Percentiles rank a stretch among this genome's conserved stretches.
Conservation (phyloP, 768 basidiomycete species). For the Calocybe gangraenosa region DNA sequence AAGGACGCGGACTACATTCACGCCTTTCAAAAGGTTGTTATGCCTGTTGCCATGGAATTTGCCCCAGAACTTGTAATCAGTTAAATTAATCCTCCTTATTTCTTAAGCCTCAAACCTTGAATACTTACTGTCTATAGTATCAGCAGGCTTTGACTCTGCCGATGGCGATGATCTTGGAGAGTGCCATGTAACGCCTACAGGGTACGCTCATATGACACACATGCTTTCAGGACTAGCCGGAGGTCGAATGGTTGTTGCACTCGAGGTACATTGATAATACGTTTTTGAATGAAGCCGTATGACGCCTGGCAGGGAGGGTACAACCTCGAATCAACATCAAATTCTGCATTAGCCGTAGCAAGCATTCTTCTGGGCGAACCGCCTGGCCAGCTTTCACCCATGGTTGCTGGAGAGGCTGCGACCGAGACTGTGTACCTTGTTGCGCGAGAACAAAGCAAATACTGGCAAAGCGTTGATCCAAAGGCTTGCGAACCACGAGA, state of each 20-base stretch:
- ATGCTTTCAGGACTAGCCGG: slow-evolving; percentile 88
- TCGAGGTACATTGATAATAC: slow-evolving; percentile 63
- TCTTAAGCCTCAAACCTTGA: background rate
- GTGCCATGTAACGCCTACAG: slow-evolving; percentile 86
- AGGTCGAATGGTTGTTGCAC: slow-evolving; percentile 86
- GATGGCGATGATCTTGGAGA: slow-evolving; percentile 88
- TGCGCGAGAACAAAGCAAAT: slow-evolving; percentile 80
- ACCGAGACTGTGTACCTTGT: slow-evolving; percentile 91
- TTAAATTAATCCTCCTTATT: slow-evolving; percentile 33
- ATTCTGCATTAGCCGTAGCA: slow-evolving; percentile 83
- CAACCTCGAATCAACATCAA: slow-evolving; percentile 84
- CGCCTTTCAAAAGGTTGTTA: slow-evolving; percentile 92
- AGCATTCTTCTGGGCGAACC: slow-evolving; percentile 86
- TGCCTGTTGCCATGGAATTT: slow-evolving; percentile 98
- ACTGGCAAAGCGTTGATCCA: slow-evolving; percentile 86
- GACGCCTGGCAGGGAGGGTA: slow-evolving; percentile 79
- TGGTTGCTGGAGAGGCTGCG: slow-evolving; percentile 74
- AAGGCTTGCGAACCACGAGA: slow-evolving; percentile 80
- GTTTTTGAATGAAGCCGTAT: background rate
- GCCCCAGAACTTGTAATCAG: slow-evolving; percentile 94
- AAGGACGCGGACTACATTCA: slow-evolving; percentile 94
- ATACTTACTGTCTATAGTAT: slow-evolving; percentile 51
- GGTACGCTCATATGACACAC: slow-evolving; percentile 98
- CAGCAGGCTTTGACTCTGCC: slow-evolving; percentile 97
- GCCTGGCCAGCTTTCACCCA: slow-evolving; percentile 67